These are phyloP conservation scores for Pestalotiopsis sp. DNA, from an alignment of 2,329 filamentous ascomycete genomes.

Conservation along the genomic window DNA sequence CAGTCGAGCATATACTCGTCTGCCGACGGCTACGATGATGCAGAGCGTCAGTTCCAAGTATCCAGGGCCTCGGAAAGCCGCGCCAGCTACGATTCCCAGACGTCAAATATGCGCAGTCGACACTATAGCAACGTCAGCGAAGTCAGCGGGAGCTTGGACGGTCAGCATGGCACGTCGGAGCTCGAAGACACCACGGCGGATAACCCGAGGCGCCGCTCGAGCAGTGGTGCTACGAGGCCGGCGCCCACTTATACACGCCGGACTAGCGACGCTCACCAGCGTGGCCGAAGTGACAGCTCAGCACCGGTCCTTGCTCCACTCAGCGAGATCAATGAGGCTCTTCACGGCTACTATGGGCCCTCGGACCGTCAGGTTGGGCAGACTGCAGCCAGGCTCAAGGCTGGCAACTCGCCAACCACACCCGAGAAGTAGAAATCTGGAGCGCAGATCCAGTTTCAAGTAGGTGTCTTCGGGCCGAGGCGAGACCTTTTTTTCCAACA, in stretches of 20 bases:
- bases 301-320: constrained; percentile 36
- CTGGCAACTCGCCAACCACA: constrained; percentile 1
- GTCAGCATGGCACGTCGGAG: constrained; percentile 36
- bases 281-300: constrained; percentile 24
- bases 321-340: constrained; percentile 40
- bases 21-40: constrained; percentile 25
- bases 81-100: constrained; percentile 42
- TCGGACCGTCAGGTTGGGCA: constrained; percentile 42
- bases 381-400: constrained; percentile 33
- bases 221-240: constrained; percentile 22
- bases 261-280: constrained; percentile 21
- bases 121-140: constrained; percentile 48
- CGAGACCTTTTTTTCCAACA: no score
- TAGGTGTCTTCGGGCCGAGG: no score
- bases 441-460: no score
- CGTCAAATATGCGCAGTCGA: constrained; percentile 39
- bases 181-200: constrained; percentile 37
- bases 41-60: constrained; percentile 21
- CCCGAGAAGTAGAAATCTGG: background rate
- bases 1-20: constrained; percentile 32
- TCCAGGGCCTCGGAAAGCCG: constrained; percentile 16
- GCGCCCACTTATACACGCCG: constrained; percentile 19
- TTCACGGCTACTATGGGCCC: constrained; percentile 52
- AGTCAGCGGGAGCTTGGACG: constrained; percentile 35
- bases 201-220: constrained; percentile 37